Percentiles rank a stretch among this genome's conserved stretches.
Evolutionary conservation across 306 rosid genomes (phyloP).

Genomic region (Cicer pinnatifidum): DNA sequence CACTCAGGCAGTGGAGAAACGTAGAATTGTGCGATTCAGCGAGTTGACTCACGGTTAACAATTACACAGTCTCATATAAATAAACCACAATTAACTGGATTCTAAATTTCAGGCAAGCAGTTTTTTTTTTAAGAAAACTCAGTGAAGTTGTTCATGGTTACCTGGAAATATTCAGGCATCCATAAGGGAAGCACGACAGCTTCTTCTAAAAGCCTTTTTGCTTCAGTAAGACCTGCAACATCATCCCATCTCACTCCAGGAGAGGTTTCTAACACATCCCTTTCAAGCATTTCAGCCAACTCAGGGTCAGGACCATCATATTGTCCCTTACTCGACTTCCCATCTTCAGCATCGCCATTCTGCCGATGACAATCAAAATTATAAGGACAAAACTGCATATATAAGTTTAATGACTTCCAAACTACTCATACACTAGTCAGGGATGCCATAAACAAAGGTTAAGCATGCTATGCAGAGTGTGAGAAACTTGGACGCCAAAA

Average conservation of each 20-base stretch:
- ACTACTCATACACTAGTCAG: conserved; percentile 14
- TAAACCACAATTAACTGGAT: conserved; percentile 24
- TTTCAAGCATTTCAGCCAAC: conserved; percentile 97
- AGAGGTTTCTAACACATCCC: conserved; percentile 91
- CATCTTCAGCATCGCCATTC: conserved; percentile 87
- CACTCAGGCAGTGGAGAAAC: too few relatives aligned
- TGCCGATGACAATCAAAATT: conserved; percentile 42
- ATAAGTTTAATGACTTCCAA: conserved; percentile 23
- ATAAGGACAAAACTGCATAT: conserved; percentile 30
- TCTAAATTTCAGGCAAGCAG: conserved; percentile 10
- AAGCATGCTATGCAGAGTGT: conserved; percentile 7
- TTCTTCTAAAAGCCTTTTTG: conserved; percentile 96
- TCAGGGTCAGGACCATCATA: conserved; percentile 99
- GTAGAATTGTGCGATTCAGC: too few relatives aligned
- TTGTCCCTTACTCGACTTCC: conserved; percentile 73
- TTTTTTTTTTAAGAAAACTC: conserved; percentile 17
- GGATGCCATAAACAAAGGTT: conserved; percentile 6
- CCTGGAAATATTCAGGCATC: conserved; percentile 99
- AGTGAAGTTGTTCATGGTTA: conserved; percentile 45
- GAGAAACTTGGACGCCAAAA: neutral
- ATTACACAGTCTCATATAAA: conserved; percentile 8
- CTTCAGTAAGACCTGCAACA: conserved; percentile 93
- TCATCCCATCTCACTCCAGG: conserved; percentile 99
- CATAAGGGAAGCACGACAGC: conserved; percentile 98
- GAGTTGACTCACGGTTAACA: neutral